phyloP scores from a whole-genome alignment of 768 basidiomycete species.

The Mycena alexandri region DNA sequence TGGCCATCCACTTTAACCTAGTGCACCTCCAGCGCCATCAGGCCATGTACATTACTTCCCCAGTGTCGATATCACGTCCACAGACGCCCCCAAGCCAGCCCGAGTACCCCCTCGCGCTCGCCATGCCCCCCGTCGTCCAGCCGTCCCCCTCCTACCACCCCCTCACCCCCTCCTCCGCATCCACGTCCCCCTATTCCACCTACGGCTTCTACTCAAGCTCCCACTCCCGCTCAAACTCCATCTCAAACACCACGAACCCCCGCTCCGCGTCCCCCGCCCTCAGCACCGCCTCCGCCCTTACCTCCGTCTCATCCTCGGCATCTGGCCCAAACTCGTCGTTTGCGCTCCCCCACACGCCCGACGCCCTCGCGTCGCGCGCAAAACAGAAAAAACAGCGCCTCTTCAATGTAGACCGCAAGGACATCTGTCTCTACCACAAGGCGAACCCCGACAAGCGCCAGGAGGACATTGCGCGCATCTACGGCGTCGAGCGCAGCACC shows the following conservation, averaged over 20 bases:
- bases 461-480: slow-evolving; percentile 84
- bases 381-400: slow-evolving; percentile 82
- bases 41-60: slow-evolving; percentile 52
- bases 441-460: slow-evolving; percentile 79
- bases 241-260: slow-evolving; percentile 49
- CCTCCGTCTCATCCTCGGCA: slow-evolving; percentile 62
- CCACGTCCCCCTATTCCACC: slow-evolving; percentile 61
- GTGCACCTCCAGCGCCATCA: slow-evolving; percentile 38
- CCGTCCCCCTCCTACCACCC: slow-evolving; percentile 60
- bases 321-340: slow-evolving; percentile 40
- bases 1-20: slow-evolving; percentile 18
- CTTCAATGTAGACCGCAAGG: slow-evolving; percentile 78
- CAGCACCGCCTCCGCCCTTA: slow-evolving; percentile 66
- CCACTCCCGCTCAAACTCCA: slow-evolving; percentile 58
- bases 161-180: slow-evolving; percentile 55
- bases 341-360: slow-evolving; percentile 36
- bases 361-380: slow-evolving; percentile 48
- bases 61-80: slow-evolving; percentile 52
- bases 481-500: slow-evolving; percentile 91
- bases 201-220: slow-evolving; percentile 52
- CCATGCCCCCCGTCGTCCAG: slow-evolving; percentile 44
- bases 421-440: slow-evolving; percentile 77
- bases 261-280: slow-evolving; percentile 74
- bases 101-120: slow-evolving; percentile 39
- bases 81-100: slow-evolving; percentile 51